Evolutionary conservation across 2,329 filamentous ascomycete genomes (phyloP).

Genomic region (Microdochium nivale): DNA sequence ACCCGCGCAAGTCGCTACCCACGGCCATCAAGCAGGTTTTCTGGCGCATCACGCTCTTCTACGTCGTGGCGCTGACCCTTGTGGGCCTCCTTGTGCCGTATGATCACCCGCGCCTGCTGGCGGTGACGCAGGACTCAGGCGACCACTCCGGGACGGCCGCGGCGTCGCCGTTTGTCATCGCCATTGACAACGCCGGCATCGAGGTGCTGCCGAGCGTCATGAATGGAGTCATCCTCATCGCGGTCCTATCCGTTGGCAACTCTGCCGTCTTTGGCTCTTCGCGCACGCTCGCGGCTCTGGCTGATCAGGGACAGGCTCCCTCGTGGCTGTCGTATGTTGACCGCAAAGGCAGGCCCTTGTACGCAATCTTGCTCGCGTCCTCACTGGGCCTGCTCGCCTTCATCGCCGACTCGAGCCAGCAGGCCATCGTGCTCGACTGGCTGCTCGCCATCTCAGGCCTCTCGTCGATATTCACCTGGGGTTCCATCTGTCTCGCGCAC

Average conservation of each 20-base stretch:
- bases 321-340: conserved; percentile 72
- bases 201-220: conserved; percentile 75
- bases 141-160: conserved; percentile 33
- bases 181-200: conserved; percentile 76
- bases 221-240: conserved; percentile 90
- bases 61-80: conserved; percentile 72
- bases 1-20: conserved; percentile 72
- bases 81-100: conserved; percentile 79
- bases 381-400: conserved; percentile 67
- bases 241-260: conserved; percentile 86
- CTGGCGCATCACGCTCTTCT: conserved; percentile 89
- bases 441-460: conserved; percentile 67
- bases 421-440: conserved; percentile 66
- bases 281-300: conserved; percentile 79
- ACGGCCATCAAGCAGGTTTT: conserved; percentile 90
- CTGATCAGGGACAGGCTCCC: conserved; percentile 80
- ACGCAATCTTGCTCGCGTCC: conserved; percentile 61
- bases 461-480: conserved; percentile 72
- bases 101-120: conserved; percentile 54
- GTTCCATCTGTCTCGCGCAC: conserved; percentile 79
- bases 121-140: conserved; percentile 35
- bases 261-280: conserved; percentile 87
- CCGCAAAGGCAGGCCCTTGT: conserved; percentile 69
- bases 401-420: conserved; percentile 56
- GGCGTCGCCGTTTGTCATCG: conserved; percentile 88